Conservation (phyloP, 2,329 filamentous ascomycete species). For the Aspergillus proliferans region DNA sequence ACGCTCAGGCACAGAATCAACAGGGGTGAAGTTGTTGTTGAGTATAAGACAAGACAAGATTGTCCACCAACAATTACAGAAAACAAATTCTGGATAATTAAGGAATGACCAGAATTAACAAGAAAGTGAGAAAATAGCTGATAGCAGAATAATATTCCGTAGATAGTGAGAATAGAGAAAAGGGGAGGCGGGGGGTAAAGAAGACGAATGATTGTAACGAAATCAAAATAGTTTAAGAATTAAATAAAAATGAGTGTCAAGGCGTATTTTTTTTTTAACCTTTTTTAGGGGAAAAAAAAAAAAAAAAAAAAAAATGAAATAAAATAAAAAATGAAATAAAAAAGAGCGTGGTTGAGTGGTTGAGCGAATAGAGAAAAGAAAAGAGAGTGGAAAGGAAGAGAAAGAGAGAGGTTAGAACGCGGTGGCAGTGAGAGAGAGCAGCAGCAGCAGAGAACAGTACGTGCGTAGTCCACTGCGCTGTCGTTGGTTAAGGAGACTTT, state of each 20-base stretch:
- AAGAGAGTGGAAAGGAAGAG: not conserved
- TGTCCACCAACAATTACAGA: not conserved
- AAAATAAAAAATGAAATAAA: slow-evolving; percentile 12
- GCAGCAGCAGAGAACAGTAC: not conserved
- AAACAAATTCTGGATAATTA: not conserved
- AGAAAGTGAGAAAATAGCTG: not conserved
- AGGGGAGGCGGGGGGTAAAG: not conserved
- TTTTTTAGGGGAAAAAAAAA: slow-evolving; percentile 6
- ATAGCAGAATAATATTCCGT: not conserved
- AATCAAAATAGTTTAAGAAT: slow-evolving; percentile 1
- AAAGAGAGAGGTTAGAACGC: not conserved
- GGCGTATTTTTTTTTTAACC: slow-evolving; percentile 6
- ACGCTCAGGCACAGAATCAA: not conserved
- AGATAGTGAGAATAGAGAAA: not conserved
- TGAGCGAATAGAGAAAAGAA: slow-evolving; percentile 20
- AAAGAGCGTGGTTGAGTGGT: slow-evolving; percentile 12
- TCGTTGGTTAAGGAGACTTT: not conserved
- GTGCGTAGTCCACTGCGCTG: not conserved
- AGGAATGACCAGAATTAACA: not conserved
- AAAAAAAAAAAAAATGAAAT: slow-evolving; percentile 9
- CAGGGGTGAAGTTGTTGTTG: not conserved
- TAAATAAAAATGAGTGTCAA: slow-evolving; percentile 17
- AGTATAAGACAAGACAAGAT: too few species aligned
- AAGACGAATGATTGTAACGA: not conserved
- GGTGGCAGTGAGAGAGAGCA: not conserved